Conservation (phyloP, 257 asterid genomes). For the Nicotiana noctiflora region DNA sequence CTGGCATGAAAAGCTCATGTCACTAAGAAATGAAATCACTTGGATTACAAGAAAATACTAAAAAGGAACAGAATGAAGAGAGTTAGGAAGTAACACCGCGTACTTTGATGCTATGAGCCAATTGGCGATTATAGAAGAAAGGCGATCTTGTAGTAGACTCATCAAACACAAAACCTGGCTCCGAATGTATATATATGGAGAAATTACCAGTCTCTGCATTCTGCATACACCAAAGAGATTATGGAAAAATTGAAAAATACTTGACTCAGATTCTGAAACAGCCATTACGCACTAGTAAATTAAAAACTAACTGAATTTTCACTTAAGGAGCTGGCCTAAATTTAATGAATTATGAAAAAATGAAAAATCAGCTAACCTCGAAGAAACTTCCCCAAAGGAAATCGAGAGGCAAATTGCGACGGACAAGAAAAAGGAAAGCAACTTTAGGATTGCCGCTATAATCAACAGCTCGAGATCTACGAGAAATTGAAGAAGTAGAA, state of each 20-base stretch:
- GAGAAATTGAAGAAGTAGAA: slow-evolving; percentile 20
- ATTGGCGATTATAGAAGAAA: slow-evolving; percentile 55
- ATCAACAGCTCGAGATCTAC: slow-evolving; percentile 31
- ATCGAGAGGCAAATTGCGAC: slow-evolving; percentile 79
- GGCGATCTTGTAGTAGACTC: slow-evolving; percentile 62
- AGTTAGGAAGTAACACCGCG: too few species aligned
- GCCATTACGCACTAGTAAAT: not conserved
- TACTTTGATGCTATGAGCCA: slow-evolving; percentile 72
- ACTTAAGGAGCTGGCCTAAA: not conserved
- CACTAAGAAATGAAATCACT: not conserved
- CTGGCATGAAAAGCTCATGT: not conserved
- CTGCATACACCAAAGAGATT: slow-evolving; percentile 37
- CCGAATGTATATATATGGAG: slow-evolving; percentile 69
- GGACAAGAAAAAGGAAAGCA: slow-evolving; percentile 69
- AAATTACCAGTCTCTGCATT: slow-evolving; percentile 49
- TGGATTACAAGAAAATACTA: not conserved
- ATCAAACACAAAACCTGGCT: slow-evolving; percentile 82
- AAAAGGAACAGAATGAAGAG: not conserved
- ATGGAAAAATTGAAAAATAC: too few species aligned
- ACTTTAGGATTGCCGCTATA: slow-evolving; percentile 63
- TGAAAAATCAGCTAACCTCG: slow-evolving; percentile 42
- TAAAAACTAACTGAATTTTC: not conserved
- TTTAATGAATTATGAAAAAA: not conserved
- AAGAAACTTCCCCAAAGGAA: slow-evolving; percentile 86
- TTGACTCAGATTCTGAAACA: not conserved